A percentile compares a stretch with the other conserved stretches of the same genome.
These are phyloP conservation scores for Erysimum cheiranthoides DNA, from an alignment of 345 rosid genomes.

Conservation along the genomic window DNA sequence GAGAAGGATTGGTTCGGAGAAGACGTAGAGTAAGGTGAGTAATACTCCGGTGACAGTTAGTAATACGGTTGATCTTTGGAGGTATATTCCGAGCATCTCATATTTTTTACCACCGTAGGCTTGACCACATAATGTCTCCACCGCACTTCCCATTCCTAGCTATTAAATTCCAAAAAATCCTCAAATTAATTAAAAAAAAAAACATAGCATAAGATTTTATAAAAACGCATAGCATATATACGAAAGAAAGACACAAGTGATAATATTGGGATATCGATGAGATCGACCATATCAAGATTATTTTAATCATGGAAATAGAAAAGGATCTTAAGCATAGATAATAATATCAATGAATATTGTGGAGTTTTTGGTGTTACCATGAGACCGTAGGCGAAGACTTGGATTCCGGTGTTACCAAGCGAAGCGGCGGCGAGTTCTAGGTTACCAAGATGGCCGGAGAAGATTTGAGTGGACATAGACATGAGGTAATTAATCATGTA, in stretches of 20 bases:
- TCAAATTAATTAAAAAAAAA: neutral
- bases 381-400: conserved; percentile 52
- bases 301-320: no score
- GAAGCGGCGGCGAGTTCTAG: conserved; percentile 70
- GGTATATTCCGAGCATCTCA: conserved; percentile 64
- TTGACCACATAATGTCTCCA: conserved; percentile 79
- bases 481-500: conserved; percentile 64
- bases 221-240: neutral
- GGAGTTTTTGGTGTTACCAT: conserved; percentile 28
- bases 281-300: no score
- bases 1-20: conserved; percentile 53
- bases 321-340: no score
- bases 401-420: conserved; percentile 70
- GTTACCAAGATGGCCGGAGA: conserved; percentile 68
- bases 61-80: conserved; percentile 65
- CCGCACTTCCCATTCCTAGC: conserved; percentile 76
- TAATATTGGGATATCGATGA: no score
- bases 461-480: conserved; percentile 66
- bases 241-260: neutral
- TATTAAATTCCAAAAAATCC: conserved; percentile 4
- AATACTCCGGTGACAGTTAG: conserved; percentile 55
- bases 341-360: no score
- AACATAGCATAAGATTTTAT: no score
- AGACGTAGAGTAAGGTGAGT: conserved; percentile 53
- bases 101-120: conserved; percentile 62